A percentile compares a stretch with the other conserved stretches of the same genome.
phyloP scores from a whole-genome alignment of 805 yeast genomes.

The Candida berthetii region DNA sequence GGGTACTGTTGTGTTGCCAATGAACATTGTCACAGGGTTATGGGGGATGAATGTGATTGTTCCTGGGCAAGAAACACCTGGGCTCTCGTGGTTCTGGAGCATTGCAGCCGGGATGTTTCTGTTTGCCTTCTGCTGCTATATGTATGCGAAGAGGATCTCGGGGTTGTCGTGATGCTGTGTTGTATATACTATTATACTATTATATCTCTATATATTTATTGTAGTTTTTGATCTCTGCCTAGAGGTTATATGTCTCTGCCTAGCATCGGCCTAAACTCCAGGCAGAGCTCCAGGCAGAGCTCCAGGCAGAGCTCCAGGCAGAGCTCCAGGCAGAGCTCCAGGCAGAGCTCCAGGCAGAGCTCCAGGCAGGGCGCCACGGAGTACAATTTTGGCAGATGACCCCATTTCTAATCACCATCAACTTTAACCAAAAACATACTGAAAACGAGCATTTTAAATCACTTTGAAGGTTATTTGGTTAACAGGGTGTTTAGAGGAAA shows the following conservation, averaged over 20 bases:
- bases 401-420: no score
- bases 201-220: background rate
- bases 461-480: background rate
- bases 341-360: no score
- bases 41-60: constrained; percentile 99
- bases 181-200: no score
- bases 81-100: constrained; percentile 60
- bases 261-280: no score
- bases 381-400: no score
- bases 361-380: no score
- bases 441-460: background rate
- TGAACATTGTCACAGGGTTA: constrained; percentile 91
- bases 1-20: constrained; percentile 93
- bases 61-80: constrained; percentile 78
- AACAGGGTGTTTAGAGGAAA: background rate
- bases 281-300: no score
- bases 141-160: constrained; percentile 39
- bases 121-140: constrained; percentile 40
- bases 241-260: no score
- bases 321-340: no score
- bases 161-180: constrained; percentile 17
- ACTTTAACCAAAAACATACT: no score
- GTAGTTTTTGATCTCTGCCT: no score
- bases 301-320: no score
- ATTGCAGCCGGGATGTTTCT: constrained; percentile 39